These are phyloP conservation scores for Rhodotorula sp. DNA, from an alignment of 1,284 basidiomycete genomes.

Conservation along the genomic window DNA sequence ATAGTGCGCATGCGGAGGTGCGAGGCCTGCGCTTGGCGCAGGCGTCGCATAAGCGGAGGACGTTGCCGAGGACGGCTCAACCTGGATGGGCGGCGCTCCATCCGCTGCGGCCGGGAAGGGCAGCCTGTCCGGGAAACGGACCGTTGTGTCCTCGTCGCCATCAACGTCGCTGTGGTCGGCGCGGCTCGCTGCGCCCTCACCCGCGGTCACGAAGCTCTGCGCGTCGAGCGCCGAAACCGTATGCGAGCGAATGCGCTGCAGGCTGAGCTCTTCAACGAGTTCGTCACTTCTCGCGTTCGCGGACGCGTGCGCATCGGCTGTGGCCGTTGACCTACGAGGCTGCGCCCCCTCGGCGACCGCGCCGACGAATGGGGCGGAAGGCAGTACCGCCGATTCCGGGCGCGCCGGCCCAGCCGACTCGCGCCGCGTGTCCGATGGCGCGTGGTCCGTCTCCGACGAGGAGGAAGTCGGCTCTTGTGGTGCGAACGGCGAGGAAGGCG, in stretches of 20 bases:
- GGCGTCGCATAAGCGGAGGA: background rate
- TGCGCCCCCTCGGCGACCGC: background rate
- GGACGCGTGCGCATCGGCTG: background rate
- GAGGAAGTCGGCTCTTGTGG: background rate
- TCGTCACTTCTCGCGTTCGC: background rate
- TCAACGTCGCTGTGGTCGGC: background rate
- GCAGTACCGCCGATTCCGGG: slow-evolving; percentile 3
- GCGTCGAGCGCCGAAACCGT: slow-evolving; percentile 9
- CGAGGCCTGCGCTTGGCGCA: background rate
- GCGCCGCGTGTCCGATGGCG: background rate
- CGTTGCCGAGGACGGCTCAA: background rate
- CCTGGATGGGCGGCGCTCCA: background rate
- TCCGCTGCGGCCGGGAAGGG: background rate
- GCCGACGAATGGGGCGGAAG: background rate
- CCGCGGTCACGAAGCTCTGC: slow-evolving; percentile 12
- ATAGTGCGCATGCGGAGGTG: background rate
- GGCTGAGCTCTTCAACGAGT: background rate
- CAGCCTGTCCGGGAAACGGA: background rate
- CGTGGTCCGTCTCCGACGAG: background rate
- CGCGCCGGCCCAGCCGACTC: background rate
- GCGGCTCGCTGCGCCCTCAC: background rate
- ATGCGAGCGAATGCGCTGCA: background rate
- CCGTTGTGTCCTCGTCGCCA: background rate
- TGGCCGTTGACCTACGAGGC: background rate
- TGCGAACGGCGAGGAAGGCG: background rate